Conservation (phyloP, 2,329 filamentous ascomycete genomes). For the Microcyclospora pomicola region DNA sequence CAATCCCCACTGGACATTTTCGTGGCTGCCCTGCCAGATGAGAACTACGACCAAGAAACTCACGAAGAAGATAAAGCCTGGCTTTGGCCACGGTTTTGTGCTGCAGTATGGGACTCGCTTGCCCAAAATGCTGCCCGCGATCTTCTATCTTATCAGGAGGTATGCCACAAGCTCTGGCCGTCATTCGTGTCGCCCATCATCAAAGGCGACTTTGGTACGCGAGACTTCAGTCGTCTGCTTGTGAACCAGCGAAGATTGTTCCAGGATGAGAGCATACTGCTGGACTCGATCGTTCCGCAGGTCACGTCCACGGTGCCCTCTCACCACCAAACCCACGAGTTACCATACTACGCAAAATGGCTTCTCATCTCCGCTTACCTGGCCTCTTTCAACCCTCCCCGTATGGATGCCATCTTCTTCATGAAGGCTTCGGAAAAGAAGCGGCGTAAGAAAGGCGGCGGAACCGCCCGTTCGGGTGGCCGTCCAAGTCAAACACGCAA, state of each 20-base stretch:
- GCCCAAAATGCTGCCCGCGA: constrained; percentile 69
- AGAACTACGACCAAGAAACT: constrained; percentile 34
- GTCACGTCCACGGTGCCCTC: constrained; percentile 4
- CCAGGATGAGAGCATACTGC: constrained; percentile 56
- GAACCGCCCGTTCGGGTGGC: constrained; percentile 20
- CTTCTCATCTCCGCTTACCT: constrained; percentile 67
- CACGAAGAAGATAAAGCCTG: constrained; percentile 48
- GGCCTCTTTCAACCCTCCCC: constrained; percentile 62
- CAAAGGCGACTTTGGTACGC: constrained; percentile 56
- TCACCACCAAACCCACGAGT: constrained; percentile 25
- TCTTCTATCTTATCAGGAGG: constrained; percentile 55
- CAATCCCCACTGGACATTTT: constrained; percentile 37
- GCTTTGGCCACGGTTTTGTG: constrained; percentile 68
- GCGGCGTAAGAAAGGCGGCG: constrained; percentile 37
- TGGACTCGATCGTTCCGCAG: constrained; percentile 44
- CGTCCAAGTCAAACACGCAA: constrained; percentile 42
- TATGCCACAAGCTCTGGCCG: constrained; percentile 67
- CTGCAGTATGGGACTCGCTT: constrained; percentile 76
- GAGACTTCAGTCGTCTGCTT: constrained; percentile 74
- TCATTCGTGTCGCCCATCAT: constrained; percentile 68
- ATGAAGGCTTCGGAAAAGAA: constrained; percentile 50
- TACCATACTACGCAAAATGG: constrained; percentile 61
- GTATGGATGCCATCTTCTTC: constrained; percentile 62
- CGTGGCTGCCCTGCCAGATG: constrained; percentile 19
- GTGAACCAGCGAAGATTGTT: constrained; percentile 56